Base-by-base conservation (phyloP, 23 red algal species). In the Agarophyton chilense region DNA sequence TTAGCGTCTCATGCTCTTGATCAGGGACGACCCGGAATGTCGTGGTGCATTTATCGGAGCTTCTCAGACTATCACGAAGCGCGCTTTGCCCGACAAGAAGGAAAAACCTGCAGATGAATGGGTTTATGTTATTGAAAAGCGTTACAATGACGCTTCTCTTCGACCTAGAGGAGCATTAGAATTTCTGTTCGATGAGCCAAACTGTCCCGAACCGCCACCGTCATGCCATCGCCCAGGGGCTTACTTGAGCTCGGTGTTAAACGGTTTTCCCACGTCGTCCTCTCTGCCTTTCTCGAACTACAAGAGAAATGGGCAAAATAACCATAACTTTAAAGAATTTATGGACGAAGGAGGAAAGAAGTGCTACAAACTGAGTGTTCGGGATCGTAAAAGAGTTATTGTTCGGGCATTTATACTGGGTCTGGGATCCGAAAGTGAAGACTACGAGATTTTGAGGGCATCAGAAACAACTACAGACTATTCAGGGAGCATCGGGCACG, bases 141-240 rank as follows among this genome's bases (percentile, higher is more conserved):
- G 61, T 2, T 66, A 66, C 17, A 66, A 66, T 28, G 61, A 66
- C 35, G 61, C 61, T n/a, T 17, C 61, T 11, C 14, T 66, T 11
- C 28, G 61, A 13, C 28, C 28, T 17, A 11, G 28, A n/a, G 13
- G 35, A 28, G 61, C 12, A n/a, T 39, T 66, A 39, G 61, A 66
- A 66, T 66, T n/a, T 66, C 22, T 66, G 28, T 66, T 66, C 61
- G 61, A 66, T 66, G 61, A 66, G 22, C 61, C 61, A 28, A 66
- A 66, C 61, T 34, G 25, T 66, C 61, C 61, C 25, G 61, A 66
- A 66, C 25, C 31, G 12, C 22, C 61, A n/a, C 61, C 61, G 13
- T 34, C 22, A 11, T n/a, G 22, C 12, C 35, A 66, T 66, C 34
- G 61, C 4, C 61, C 61, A 13, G 61, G 61, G 13, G 34, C 61